Conservation (phyloP, 1,284 basidiomycete species). For the Anthracocystis setariae region DNA sequence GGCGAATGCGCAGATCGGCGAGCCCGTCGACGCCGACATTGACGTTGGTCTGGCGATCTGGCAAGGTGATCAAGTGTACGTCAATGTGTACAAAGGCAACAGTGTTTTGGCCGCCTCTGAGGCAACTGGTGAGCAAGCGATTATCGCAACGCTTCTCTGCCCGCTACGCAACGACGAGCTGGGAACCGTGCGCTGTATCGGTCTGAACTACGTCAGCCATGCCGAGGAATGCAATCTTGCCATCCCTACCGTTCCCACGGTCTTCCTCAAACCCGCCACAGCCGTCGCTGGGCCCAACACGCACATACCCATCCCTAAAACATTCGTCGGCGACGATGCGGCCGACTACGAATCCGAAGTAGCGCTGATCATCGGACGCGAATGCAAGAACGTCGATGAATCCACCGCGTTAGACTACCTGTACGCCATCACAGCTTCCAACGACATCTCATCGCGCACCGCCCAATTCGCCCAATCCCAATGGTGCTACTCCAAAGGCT, state of each 20-base stretch:
- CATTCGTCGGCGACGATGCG: conserved; percentile 75
- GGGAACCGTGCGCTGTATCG: conserved; percentile 78
- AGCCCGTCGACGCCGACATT: conserved; percentile 76
- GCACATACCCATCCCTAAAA: conserved; percentile 72
- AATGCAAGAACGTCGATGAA: conserved; percentile 80
- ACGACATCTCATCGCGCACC: conserved; percentile 68
- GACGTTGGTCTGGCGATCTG: conserved; percentile 72
- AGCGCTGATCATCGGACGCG: conserved; percentile 82
- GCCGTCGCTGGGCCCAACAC: conserved; percentile 78
- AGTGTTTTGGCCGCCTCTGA: conserved; percentile 75
- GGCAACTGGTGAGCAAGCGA: conserved; percentile 75
- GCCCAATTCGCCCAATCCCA: conserved; percentile 67
- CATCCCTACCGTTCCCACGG: conserved; percentile 74
- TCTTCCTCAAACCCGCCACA: conserved; percentile 82
- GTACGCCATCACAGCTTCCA: conserved; percentile 71
- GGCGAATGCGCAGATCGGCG: conserved; percentile 75
- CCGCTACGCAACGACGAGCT: conserved; percentile 73
- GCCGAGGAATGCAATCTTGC: conserved; percentile 71
- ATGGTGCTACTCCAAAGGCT: conserved; percentile 68
- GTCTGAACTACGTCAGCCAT: conserved; percentile 82
- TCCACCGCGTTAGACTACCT: conserved; percentile 82
- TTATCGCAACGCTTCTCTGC: conserved; percentile 77
- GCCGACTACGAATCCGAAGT: conserved; percentile 91
- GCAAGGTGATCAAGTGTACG: conserved; percentile 73
- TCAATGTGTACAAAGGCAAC: conserved; percentile 75